Percentiles rank a stretch among this genome's conserved stretches.
Evolutionary conservation across 2,329 filamentous ascomycete species (phyloP).

Genomic region (Ophiostoma perfectum): DNA sequence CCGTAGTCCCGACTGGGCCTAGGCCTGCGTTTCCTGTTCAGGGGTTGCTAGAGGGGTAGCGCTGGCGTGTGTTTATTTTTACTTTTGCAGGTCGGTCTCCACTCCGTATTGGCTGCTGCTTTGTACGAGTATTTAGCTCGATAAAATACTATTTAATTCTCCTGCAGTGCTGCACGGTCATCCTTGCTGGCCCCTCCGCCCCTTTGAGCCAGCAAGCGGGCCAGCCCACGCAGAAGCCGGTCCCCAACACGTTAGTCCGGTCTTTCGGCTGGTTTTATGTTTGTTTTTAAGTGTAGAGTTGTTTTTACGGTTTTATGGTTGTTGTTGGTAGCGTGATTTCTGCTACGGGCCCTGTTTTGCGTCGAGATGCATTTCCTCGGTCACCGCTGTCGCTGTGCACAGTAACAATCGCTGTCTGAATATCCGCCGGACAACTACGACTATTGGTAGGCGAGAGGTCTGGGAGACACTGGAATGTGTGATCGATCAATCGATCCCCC

Average conservation of each 20-base stretch:
- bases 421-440: background rate
- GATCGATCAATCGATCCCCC: conserved; percentile 4
- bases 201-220: background rate
- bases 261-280: background rate
- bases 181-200: too few species aligned
- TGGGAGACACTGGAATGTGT: background rate
- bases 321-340: background rate
- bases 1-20: background rate
- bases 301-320: conserved; percentile 5
- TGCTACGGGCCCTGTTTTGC: background rate
- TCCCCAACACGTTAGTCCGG: background rate
- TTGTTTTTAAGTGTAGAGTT: background rate
- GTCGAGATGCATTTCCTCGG: too few species aligned
- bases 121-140: background rate
- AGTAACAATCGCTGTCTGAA: too few species aligned
- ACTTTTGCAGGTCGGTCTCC: background rate
- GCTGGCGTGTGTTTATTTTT: conserved; percentile 18
- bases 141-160: background rate
- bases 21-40: conserved; percentile 8
- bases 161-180: too few species aligned
- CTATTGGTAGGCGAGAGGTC: background rate
- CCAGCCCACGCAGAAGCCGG: background rate
- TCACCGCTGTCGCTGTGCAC: too few species aligned
- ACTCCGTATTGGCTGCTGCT: background rate
- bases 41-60: conserved; percentile 21